phyloP scores from a whole-genome alignment of 192 early-diverging fungal genomes.

The Podila verticillata region DNA sequence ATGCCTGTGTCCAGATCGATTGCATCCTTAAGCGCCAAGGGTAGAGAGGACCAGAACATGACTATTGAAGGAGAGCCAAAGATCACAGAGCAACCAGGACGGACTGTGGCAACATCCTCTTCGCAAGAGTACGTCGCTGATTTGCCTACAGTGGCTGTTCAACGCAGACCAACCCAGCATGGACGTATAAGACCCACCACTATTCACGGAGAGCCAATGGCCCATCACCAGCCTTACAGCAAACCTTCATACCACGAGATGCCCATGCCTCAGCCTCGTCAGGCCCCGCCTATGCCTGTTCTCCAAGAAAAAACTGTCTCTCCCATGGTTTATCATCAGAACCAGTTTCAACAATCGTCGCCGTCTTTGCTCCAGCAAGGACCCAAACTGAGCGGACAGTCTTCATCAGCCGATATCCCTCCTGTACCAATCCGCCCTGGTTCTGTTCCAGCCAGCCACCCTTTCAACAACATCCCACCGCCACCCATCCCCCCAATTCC shows the following conservation, averaged over 20 bases:
- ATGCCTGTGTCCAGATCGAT: not conserved
- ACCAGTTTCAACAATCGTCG: constrained; percentile 41
- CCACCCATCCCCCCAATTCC: constrained; percentile 22
- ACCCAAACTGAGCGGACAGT: not conserved
- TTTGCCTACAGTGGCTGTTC: constrained; percentile 38
- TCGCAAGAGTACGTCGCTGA: constrained; percentile 35
- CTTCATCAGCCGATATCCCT: constrained; percentile 20
- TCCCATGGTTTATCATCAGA: constrained; percentile 30
- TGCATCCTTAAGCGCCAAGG: not conserved
- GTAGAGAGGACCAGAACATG: not conserved
- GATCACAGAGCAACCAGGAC: constrained; percentile 6
- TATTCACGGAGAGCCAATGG: constrained; percentile 50
- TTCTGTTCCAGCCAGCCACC: not conserved
- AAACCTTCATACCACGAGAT: constrained; percentile 24
- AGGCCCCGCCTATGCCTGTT: constrained; percentile 10
- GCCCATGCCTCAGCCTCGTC: not conserved
- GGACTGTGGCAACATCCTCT: constrained; percentile 11
- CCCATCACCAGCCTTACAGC: constrained; percentile 21
- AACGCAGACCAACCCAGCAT: constrained; percentile 38
- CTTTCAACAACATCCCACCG: constrained; percentile 6
- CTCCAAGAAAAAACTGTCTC: constrained; percentile 33
- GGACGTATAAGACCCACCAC: constrained; percentile 36
- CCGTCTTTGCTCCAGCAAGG: constrained; percentile 25
- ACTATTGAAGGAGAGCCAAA: constrained; percentile 13
- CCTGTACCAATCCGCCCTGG: constrained; percentile 31